Base-by-base conservation (phyloP, 208 protist species). In the Strigomonas galati region DNA sequence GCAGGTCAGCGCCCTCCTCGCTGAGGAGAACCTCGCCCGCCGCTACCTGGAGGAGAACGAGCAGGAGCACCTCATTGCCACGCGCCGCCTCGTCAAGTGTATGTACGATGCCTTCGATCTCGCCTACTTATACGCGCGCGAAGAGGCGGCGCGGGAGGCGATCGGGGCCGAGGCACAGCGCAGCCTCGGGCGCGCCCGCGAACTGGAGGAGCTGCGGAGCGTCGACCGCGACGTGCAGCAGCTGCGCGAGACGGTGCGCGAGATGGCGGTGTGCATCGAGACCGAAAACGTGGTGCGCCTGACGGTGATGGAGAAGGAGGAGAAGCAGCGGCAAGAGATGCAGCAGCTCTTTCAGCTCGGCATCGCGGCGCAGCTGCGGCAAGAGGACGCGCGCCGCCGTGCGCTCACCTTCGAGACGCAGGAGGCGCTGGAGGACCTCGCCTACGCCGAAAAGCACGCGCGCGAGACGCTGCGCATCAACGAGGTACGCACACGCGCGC, bases 31-130 rank as follows among this genome's bases (percentile, higher is more conserved):
- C 6, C 28, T 74, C 26, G 56, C 57, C 28, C 67, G 67, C 19
- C 40, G 52, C 51, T 65, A 55, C 43, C 40, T 72, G 5, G 59
- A 66, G 27, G 67, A 72, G 46, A 37, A 31, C 35, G 67, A 61
- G 32, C 55, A 61, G 55, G 55, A 37, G 30, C 27, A 61, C 7
- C 6, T 37, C 27, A 10, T 23, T 7, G n/a, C 32, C 12, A 32
- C 32, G 27, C 27, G 26, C 32, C 55, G 55, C 23, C 55, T 32
- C 9, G 6, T 61, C 15, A 9, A 44, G 55, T 61, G 55, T 15
- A 35, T 40, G 55, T 28, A 44, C 1, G 55, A 61, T 10, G 55
- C 30, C 6, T 2, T 61, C 2, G n/a, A 46, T 28, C 28, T 35
- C 7, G 32, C 4, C 27, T 24, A 43, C 9, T 28, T 61, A 1